Evolutionary conservation across 208 protist species (phyloP).

Genomic region (Vickermania ingenoplastis): DNA sequence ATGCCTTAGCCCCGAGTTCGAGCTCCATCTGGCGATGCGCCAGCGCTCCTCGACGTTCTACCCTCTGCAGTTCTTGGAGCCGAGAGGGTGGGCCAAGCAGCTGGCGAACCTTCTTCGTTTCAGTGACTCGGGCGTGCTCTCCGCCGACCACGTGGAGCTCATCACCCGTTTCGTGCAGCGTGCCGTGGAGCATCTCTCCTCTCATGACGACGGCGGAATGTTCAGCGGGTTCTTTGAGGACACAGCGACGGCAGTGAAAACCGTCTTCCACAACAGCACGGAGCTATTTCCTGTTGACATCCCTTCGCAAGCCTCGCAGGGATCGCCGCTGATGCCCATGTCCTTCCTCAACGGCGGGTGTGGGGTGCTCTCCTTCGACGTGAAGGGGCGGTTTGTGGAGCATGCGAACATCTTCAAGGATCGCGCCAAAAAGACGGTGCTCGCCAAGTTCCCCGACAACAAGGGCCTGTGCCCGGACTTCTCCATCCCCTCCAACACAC

Average conservation of each 20-base stretch:
- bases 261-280: constrained; percentile 29
- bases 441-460: constrained; percentile 77
- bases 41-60: constrained; percentile 3
- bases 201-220: neutral
- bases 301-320: constrained; percentile 6
- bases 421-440: constrained; percentile 38
- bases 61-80: neutral
- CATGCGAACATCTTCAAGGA: constrained; percentile 73
- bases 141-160: constrained; percentile 14
- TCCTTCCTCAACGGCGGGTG: constrained; percentile 42
- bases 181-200: constrained; percentile 12
- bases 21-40: neutral
- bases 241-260: constrained; percentile 24
- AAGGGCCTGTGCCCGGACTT: constrained; percentile 64
- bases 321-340: constrained; percentile 45
- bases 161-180: constrained; percentile 13
- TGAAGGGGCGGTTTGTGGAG: constrained; percentile 55
- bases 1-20: neutral
- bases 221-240: constrained; percentile 32
- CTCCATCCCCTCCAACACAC: constrained; percentile 19
- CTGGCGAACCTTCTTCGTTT: constrained; percentile 48
- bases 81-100: constrained; percentile 14
- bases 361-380: constrained; percentile 50
- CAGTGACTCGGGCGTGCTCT: constrained; percentile 16
- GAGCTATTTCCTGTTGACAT: constrained; percentile 48